Evolutionary conservation across 2,329 filamentous ascomycete species (phyloP).

Genomic region (Colletotrichum incanum): DNA sequence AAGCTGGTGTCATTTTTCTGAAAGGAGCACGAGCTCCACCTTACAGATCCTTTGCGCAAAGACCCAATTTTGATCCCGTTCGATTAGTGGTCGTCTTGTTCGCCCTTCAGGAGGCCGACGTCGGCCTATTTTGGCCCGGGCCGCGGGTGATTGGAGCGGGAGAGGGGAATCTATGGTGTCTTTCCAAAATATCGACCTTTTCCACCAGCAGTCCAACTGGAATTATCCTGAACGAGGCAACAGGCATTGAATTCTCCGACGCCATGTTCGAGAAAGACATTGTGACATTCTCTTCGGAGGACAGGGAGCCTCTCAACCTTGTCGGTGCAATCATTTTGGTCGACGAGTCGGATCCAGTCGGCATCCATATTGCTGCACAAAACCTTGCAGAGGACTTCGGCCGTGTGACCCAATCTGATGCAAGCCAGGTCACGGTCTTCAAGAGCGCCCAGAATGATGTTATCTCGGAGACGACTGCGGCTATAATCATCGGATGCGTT

Average conservation of each 20-base stretch:
- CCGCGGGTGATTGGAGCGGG: background rate
- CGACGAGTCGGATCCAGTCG: constrained; percentile 50
- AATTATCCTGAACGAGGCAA: no score
- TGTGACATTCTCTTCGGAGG: constrained; percentile 46
- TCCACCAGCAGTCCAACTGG: background rate
- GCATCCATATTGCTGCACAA: constrained; percentile 53
- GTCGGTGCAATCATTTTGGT: constrained; percentile 51
- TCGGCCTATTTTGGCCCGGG: constrained; percentile 3
- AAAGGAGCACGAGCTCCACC: background rate
- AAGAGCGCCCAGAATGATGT: background rate
- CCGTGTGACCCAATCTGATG: constrained; percentile 45
- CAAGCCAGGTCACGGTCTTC: background rate
- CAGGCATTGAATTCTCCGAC: background rate
- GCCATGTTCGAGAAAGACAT: constrained; percentile 49
- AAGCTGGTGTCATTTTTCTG: background rate
- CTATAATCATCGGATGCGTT: constrained; percentile 33
- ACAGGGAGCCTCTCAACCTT: constrained; percentile 45
- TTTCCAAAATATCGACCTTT: background rate
- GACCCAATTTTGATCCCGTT: constrained; percentile 8
- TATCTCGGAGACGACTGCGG: background rate
- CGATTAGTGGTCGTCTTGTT: background rate
- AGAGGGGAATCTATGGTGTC: background rate
- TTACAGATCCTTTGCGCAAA: background rate
- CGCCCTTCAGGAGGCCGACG: background rate
- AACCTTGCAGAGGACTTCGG: constrained; percentile 51